These are phyloP conservation scores for Hymenoscyphus fructigenus DNA, from an alignment of 2,329 filamentous ascomycete genomes.

Conservation along the genomic window DNA sequence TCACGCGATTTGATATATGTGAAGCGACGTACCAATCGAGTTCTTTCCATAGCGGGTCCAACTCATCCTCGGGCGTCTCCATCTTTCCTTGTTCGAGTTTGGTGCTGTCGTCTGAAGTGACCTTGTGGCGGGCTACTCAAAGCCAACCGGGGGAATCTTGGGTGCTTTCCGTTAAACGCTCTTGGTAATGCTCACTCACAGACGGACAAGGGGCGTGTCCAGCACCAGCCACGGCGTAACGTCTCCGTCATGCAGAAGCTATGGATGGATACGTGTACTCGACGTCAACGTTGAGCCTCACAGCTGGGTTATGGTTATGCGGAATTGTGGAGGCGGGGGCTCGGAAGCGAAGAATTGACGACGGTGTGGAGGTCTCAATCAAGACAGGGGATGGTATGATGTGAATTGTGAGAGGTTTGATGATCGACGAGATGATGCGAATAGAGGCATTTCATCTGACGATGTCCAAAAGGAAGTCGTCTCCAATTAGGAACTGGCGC, in stretches of 20 bases:
- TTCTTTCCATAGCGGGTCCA: conserved; percentile 36
- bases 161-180: conserved; percentile 6
- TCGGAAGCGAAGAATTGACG: neutral
- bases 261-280: neutral
- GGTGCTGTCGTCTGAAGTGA: neutral
- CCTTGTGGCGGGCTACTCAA: neutral
- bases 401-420: neutral
- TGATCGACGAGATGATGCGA: neutral
- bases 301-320: neutral
- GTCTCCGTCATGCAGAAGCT: conserved; percentile 17
- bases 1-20: conserved; percentile 2
- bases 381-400: neutral
- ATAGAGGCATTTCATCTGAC: neutral
- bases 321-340: neutral
- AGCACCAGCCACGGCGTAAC: conserved; percentile 18
- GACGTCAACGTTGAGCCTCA: conserved; percentile 4
- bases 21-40: conserved; percentile 34
- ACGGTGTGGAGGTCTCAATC: neutral
- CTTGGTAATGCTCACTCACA: conserved; percentile 6
- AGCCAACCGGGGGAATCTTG: neutral
- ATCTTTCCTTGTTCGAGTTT: conserved; percentile 34
- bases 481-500: neutral
- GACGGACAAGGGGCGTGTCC: conserved; percentile 17
- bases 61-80: conserved; percentile 53
- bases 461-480: neutral